Percentiles rank a stretch among this genome's conserved stretches.
phyloP scores from a whole-genome alignment of 2,329 filamentous ascomycete species.

The Sporothrix pseudoabietina region DNA sequence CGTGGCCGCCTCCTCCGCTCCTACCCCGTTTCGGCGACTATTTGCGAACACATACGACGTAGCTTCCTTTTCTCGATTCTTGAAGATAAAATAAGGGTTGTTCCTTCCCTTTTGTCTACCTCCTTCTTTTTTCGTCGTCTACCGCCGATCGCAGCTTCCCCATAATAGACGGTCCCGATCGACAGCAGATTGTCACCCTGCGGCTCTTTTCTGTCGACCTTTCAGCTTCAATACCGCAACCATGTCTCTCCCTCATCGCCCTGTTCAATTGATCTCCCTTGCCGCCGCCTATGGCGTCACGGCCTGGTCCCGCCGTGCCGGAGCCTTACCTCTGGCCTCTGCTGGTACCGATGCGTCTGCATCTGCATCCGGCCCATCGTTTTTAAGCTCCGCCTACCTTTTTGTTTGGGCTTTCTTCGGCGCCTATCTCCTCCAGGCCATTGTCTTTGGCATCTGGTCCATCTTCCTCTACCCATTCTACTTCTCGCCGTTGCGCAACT shows the following conservation, averaged over 20 bases:
- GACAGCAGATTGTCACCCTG: background rate
- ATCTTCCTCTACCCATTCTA: constrained; percentile 53
- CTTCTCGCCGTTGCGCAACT: constrained; percentile 53
- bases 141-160: background rate
- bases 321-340: background rate
- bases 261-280: constrained; percentile 21
- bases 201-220: background rate
- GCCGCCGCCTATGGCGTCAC: constrained; percentile 27
- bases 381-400: constrained; percentile 39
- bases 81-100: background rate
- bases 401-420: constrained; percentile 43
- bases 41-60: background rate
- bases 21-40: constrained; percentile 17
- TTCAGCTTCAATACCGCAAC: background rate
- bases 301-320: constrained; percentile 21
- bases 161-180: no score
- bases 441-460: constrained; percentile 46
- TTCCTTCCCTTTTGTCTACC: background rate
- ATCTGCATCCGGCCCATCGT: background rate
- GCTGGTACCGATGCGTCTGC: background rate
- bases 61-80: background rate
- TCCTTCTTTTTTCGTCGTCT: background rate
- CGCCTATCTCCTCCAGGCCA: constrained; percentile 44
- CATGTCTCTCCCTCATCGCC: constrained; percentile 12
- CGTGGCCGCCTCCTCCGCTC: constrained; percentile 3